Percentiles rank a stretch among this genome's conserved stretches.
Conservation (phyloP, 129 eudicot genomes). For the Chrysanthemum seticuspe region DNA sequence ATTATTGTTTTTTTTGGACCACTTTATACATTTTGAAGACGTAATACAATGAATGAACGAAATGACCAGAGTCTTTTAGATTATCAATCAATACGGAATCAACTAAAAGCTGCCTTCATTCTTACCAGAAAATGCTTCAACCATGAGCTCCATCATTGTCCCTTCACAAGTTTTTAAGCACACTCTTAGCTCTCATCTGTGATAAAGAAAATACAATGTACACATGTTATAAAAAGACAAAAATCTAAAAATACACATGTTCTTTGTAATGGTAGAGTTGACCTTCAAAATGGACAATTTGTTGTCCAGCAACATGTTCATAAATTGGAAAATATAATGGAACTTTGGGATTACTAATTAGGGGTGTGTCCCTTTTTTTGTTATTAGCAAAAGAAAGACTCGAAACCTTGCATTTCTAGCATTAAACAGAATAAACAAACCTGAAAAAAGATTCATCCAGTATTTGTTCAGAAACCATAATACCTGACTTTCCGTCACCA, state of each 20-base stretch:
- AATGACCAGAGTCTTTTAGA: too few relatives aligned
- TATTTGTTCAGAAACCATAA: constrained; percentile 69
- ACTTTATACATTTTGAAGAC: background rate
- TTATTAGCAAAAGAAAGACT: constrained; percentile 73
- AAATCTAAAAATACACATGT: background rate
- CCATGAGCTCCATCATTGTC: constrained; percentile 36
- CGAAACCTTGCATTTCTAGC: constrained; percentile 60
- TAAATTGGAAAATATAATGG: constrained; percentile 69
- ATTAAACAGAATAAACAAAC: constrained; percentile 77
- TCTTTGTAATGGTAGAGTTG: background rate
- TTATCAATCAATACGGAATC: too few relatives aligned
- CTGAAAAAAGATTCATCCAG: constrained; percentile 84
- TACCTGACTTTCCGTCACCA: constrained; percentile 59
- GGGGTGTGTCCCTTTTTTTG: constrained; percentile 60
- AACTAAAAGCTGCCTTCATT: too few relatives aligned
- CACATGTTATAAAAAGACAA: too few relatives aligned
- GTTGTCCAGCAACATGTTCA: constrained; percentile 51
- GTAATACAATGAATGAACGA: too few relatives aligned
- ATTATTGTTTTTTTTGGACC: background rate
- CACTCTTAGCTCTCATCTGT: too few relatives aligned
- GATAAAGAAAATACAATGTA: too few relatives aligned
- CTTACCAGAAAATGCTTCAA: too few relatives aligned
- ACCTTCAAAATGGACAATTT: constrained; percentile 64
- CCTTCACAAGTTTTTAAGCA: too few relatives aligned
- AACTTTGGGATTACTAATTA: constrained; percentile 31